These are phyloP conservation scores for Paxillus rubicundulus DNA, from an alignment of 768 basidiomycete species.

Conservation along the genomic window DNA sequence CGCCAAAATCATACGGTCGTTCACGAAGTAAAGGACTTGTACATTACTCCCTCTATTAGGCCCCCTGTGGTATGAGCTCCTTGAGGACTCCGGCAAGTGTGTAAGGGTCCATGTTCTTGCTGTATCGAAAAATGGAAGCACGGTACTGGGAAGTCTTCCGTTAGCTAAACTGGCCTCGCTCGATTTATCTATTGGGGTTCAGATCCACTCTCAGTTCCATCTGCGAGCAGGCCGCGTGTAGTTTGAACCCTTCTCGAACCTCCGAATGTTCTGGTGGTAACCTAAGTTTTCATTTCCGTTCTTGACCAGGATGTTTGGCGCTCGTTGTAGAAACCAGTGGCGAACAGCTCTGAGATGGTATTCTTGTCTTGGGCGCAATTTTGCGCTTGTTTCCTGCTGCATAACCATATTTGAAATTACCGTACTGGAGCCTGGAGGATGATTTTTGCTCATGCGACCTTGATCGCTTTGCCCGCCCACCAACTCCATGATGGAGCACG, in stretches of 20 bases:
- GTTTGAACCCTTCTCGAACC: not conserved
- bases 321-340: no score
- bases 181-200: not conserved
- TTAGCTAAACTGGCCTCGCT: not conserved
- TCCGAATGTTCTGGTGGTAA: not conserved
- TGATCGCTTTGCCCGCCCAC: not conserved
- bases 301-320: no score
- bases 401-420: no score
- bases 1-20: slow-evolving; percentile 88
- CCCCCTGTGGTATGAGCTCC: not conserved
- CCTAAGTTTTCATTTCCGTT: no score
- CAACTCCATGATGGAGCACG: slow-evolving; percentile 14
- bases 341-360: no score
- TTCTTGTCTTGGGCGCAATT: no score
- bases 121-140: not conserved
- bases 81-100: not conserved
- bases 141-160: not conserved
- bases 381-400: no score
- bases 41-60: not conserved
- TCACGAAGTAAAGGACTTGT: slow-evolving; percentile 62
- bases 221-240: no score
- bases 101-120: not conserved
- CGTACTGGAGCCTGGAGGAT: no score
- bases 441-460: slow-evolving; percentile 10
- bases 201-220: not conserved